A percentile compares a stretch with the other conserved stretches of the same genome.
These are phyloP conservation scores for Jaapia argillacea DNA, from an alignment of 768 basidiomycete genomes.

Conservation along the genomic window DNA sequence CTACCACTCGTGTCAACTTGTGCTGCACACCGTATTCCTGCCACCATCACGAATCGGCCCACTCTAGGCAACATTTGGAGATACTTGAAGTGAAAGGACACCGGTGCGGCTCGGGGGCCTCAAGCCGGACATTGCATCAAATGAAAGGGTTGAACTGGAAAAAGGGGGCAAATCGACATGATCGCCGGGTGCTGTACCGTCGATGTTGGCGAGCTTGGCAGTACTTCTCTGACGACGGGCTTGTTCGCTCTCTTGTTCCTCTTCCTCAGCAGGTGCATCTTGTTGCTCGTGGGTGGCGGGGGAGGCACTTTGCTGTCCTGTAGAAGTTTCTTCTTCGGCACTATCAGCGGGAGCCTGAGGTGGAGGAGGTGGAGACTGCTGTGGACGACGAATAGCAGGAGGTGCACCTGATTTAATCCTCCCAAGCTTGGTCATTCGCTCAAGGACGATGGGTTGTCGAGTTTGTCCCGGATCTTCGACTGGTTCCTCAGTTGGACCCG, in stretches of 20 bases:
- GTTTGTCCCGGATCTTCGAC: slow-evolving; percentile 33
- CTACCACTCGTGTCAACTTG: no score
- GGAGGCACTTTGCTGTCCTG: slow-evolving; percentile 9
- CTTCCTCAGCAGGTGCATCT: not conserved
- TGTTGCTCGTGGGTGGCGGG: not conserved
- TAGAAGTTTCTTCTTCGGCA: no score
- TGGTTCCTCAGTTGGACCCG: slow-evolving; percentile 21
- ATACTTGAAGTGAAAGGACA: no score
- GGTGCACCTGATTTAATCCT: slow-evolving; percentile 77
- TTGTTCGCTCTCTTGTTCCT: slow-evolving; percentile 54
- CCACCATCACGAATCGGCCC: no score
- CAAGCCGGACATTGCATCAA: no score
- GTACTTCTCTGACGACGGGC: slow-evolving; percentile 45
- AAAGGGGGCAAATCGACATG: no score
- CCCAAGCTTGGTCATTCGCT: slow-evolving; percentile 91
- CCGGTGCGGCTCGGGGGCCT: no score
- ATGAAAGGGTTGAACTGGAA: no score
- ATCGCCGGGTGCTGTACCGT: slow-evolving; percentile 49
- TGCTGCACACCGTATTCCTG: no score
- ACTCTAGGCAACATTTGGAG: no score
- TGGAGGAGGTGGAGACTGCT: slow-evolving; percentile 26
- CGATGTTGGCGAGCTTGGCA: slow-evolving; percentile 43
- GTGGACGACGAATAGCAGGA: slow-evolving; percentile 31
- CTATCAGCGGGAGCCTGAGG: slow-evolving; percentile 14
- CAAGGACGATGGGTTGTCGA: slow-evolving; percentile 68